Evolutionary conservation across 768 basidiomycete species (phyloP), one percentile per base, ranked within the genome.

Genomic region (Peribolospora kevripleyi): DNA sequence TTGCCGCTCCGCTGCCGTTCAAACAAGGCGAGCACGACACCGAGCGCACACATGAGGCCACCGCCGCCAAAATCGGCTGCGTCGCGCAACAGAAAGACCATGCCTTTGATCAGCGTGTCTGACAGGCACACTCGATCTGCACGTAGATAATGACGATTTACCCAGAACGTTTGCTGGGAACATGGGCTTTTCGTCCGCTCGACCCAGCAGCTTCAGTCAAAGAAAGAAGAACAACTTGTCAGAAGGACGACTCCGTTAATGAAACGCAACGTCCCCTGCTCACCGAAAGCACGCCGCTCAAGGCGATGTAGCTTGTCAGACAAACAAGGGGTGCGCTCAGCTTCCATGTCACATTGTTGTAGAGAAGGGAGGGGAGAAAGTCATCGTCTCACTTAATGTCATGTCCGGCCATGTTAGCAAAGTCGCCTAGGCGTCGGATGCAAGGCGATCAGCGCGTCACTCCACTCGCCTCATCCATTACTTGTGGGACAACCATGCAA

Each of bases 381-480:
- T n/a, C 25, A 25, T 25, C 25, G 25, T 1, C 25, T 25, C 25
- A 25, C 25, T 85, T 86, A 55, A 86, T 74, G 63, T 87, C 84
- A 63, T 87, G 84, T 13, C 84, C 84, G 78, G 84, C 84, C 80
- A 82, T 82, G 60, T 78, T 71, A 61, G 76, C 77, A 58, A 81
- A 74, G 0, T 76, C 72, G 6, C 83, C 82, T 82, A 46, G 3
- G 10, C 38, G 5, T 9, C 9, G 8, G 48, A 9, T 5, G 13
- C 6, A 36, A 53, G 37, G 38, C n/a, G 14, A 13, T 5, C 6
- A 11, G 7, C 43, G n/a, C 7, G 45, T 46, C 53, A 8, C 4
- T 38, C 8, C 40, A 42, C 39, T 54, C 53, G n/a, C 45, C 45
- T 13, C 53, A 46, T 25, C 37, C 6, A 13, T 45, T 4, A 42